Evolutionary conservation across 805 yeast species (phyloP), one percentile per base, ranked within the genome.

Genomic region (Cyberlindnera nakhonratchasimensis): DNA sequence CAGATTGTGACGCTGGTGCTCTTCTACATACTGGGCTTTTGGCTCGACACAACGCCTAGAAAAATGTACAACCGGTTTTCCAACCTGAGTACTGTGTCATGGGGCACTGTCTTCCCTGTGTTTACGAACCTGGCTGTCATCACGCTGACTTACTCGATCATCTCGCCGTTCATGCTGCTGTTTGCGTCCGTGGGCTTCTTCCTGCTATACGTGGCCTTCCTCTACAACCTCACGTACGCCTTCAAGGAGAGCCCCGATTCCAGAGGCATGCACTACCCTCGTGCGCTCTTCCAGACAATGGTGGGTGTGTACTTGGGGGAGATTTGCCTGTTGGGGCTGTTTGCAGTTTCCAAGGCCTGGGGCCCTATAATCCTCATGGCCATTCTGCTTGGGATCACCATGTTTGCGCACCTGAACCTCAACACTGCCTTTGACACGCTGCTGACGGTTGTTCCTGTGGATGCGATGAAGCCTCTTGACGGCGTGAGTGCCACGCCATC

Each of bases 301-400:
- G 81, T 82, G 29, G 99, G 99, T 44, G 63, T 93, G 33, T 91
- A 91, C 62, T 62, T 91, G 34, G 96, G 96, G 29, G 90, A 91
- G 64, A 65, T 89, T 18, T 87, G 96, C 69, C 55, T 93, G 49
- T 61, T 93, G 40, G 97, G 96, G 42, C 64, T 93, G 42, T 90
- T 88, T 60, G 86, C 79, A 14, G 95, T 91, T 42, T 89, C 95
- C 47, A 87, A 87, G 70, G 84, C 95, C 31, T 91, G 96, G 96
- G 98, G 96, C 34, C 95, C 96, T 28, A 73, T 89, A 50, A 86
- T 82, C 3, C 65, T 91, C 40, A 86, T 85, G 61, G 80, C 79
- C 2, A 70, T 90, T 39, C 70, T 83, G 31, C 55, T 87, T 12
- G 75, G 73, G 8, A 63, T 73, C 50, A 87, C 97, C 0, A 74